Percentiles rank a stretch among this genome's conserved stretches.
Evolutionary conservation across 176 grass and related monocot species (phyloP).

Genomic region (Alopecurus myosuroides): DNA sequence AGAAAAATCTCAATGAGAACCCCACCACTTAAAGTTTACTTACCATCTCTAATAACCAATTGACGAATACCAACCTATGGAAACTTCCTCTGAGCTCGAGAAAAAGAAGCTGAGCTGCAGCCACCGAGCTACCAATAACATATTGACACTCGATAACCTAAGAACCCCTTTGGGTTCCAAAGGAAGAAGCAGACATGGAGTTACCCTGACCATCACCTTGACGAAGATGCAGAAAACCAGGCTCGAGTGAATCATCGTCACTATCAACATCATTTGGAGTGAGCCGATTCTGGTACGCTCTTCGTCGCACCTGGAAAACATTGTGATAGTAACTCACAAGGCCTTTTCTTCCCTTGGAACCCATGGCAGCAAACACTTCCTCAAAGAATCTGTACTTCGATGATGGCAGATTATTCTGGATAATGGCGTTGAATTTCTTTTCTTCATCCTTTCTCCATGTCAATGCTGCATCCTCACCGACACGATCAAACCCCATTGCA

Average conservation of each 20-base stretch:
- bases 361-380: conserved; percentile 13
- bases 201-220: neutral
- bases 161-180: neutral
- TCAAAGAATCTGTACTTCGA: conserved; percentile 36
- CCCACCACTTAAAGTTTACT: neutral
- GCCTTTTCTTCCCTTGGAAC: conserved; percentile 18
- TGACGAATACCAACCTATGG: neutral
- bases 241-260: conserved; percentile 43
- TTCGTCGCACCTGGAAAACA: conserved; percentile 34
- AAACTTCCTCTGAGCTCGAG: neutral
- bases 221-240: conserved; percentile 22
- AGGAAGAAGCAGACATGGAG: neutral
- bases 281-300: conserved; percentile 40
- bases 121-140: neutral
- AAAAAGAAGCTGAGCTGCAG: neutral
- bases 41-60: neutral
- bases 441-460: conserved; percentile 45
- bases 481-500: conserved; percentile 26
- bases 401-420: conserved; percentile 21
- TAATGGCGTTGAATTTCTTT: conserved; percentile 22
- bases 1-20: neutral
- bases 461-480: conserved; percentile 40
- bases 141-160: neutral
- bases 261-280: conserved; percentile 31
- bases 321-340: conserved; percentile 65